Evolutionary conservation across 768 basidiomycete species (phyloP).

Genomic region (Russula olivacea): DNA sequence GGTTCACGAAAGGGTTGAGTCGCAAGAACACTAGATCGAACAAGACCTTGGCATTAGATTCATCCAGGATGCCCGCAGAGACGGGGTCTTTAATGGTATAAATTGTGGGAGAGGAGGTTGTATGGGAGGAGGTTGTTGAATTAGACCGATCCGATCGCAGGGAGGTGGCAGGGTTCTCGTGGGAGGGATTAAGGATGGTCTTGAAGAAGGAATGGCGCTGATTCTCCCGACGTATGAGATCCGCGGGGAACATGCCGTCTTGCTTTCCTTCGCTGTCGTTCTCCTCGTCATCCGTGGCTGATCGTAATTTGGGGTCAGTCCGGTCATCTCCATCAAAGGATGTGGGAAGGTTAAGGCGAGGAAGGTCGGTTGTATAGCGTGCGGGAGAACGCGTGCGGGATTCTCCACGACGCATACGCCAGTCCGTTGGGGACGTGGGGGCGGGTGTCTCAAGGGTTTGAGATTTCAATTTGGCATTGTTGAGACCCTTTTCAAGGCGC

Average conservation of each 20-base stretch:
- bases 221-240: constrained; percentile 66
- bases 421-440: constrained; percentile 29
- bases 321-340: constrained; percentile 19
- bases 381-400: constrained; percentile 27
- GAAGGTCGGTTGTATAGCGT: constrained; percentile 43
- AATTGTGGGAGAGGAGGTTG: constrained; percentile 18
- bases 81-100: constrained; percentile 58
- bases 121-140: constrained; percentile 27
- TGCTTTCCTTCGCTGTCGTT: constrained; percentile 55
- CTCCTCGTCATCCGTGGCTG: constrained; percentile 53
- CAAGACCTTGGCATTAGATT: constrained; percentile 61
- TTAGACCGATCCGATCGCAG: constrained; percentile 34
- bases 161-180: constrained; percentile 36
- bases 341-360: constrained; percentile 42
- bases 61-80: constrained; percentile 60
- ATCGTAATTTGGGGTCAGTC: constrained; percentile 14
- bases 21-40: constrained; percentile 78
- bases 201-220: constrained; percentile 73
- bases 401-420: constrained; percentile 18
- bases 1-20: constrained; percentile 82
- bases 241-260: constrained; percentile 64
- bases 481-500: constrained; percentile 77
- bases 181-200: constrained; percentile 73
- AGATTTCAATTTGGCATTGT: constrained; percentile 68
- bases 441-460: constrained; percentile 35